Evolutionary conservation across 108 stramenopile genomes (phyloP).

Genomic region (Skeletonema costatum): DNA sequence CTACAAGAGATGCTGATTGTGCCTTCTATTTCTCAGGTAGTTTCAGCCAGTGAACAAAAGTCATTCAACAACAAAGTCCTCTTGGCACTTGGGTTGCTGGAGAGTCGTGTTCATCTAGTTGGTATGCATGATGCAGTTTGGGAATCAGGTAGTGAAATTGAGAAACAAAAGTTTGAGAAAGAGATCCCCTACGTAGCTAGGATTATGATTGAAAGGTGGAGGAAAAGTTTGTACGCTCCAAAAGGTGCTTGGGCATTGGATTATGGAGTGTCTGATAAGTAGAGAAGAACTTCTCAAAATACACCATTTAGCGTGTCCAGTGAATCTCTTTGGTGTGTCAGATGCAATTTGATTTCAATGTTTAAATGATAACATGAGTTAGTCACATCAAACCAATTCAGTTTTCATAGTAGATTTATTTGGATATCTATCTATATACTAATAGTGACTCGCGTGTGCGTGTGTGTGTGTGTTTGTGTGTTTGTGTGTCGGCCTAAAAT

Average conservation of each 20-base stretch:
- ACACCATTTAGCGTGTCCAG: too few relatives aligned
- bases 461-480: too few relatives aligned
- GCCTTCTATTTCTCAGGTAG: slow-evolving; percentile 58
- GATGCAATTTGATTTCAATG: too few relatives aligned
- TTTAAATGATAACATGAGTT: too few relatives aligned
- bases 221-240: slow-evolving; percentile 71
- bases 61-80: slow-evolving; percentile 80
- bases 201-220: slow-evolving; percentile 82
- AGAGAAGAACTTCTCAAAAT: not conserved
- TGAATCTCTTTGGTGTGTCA: too few relatives aligned
- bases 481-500: too few relatives aligned
- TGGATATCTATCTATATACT: too few relatives aligned
- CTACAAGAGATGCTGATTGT: slow-evolving; percentile 61
- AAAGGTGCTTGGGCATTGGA: slow-evolving; percentile 48
- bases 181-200: slow-evolving; percentile 71
- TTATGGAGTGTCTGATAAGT: slow-evolving; percentile 13
- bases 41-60: slow-evolving; percentile 68
- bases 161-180: slow-evolving; percentile 55
- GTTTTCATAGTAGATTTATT: too few relatives aligned
- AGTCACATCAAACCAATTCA: too few relatives aligned
- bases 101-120: slow-evolving; percentile 78
- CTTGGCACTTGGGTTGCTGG: slow-evolving; percentile 62
- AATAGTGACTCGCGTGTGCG: too few relatives aligned
- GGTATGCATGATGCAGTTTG: slow-evolving; percentile 80
- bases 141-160: slow-evolving; percentile 42